phyloP scores from a whole-genome alignment of 1,284 basidiomycete genomes.

The Apiotrichum mycotoxinovorans region DNA sequence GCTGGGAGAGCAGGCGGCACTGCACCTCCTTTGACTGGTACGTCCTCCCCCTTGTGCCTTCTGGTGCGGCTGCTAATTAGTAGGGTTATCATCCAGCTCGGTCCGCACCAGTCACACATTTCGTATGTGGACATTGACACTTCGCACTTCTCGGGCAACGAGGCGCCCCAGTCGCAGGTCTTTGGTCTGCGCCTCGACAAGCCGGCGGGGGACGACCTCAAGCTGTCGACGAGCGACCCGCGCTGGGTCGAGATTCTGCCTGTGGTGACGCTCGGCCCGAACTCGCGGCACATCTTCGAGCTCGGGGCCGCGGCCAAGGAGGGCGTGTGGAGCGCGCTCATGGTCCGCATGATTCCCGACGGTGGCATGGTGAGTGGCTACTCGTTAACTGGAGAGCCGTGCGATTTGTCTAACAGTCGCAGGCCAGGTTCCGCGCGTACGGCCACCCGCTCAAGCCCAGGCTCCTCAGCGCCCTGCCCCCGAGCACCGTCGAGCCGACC shows the following conservation, averaged over 20 bases:
- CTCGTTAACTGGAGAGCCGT: not conserved
- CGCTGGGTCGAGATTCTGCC: constrained; percentile 75
- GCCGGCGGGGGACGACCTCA: constrained; percentile 46
- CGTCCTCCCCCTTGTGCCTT: too few relatives aligned
- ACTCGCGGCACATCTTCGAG: constrained; percentile 78
- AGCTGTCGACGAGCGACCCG: constrained; percentile 22
- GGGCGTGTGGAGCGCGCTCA: constrained; percentile 70
- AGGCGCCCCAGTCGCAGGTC: constrained; percentile 76
- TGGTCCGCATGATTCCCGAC: constrained; percentile 93
- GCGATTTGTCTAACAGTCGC: constrained; percentile 3
- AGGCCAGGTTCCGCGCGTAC: constrained; percentile 85
- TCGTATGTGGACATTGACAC: constrained; percentile 94
- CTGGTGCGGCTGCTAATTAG: constrained; percentile 25
- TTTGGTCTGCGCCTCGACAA: constrained; percentile 56
- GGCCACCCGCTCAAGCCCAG: constrained; percentile 64
- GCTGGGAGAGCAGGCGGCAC: constrained; percentile 91
- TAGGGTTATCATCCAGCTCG: constrained; percentile 87
- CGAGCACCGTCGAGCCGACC: constrained; percentile 52
- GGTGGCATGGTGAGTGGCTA: constrained; percentile 74
- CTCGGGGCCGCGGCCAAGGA: constrained; percentile 48
- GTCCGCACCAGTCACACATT: constrained; percentile 65
- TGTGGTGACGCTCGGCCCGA: constrained; percentile 70
- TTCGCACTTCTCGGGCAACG: constrained; percentile 93
- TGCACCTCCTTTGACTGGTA: constrained; percentile 88
- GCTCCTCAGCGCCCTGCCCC: constrained; percentile 51